Base-by-base conservation (phyloP, 306 rosid species). In the Nissolia schottii region DNA sequence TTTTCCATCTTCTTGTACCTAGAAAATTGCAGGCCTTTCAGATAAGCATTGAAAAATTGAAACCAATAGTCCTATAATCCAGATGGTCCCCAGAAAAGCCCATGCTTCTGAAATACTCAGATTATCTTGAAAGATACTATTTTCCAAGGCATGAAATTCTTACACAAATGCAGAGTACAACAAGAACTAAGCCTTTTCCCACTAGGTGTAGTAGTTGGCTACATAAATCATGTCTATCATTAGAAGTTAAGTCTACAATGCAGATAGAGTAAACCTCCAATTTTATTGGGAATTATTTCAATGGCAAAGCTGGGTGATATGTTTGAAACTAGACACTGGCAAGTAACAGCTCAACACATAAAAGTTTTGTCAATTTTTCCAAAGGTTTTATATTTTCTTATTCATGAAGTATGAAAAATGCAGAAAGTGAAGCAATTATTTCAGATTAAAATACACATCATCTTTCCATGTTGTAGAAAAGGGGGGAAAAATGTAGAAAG, bases 1-100 rank as follows among this genome's bases (percentile, higher is more conserved):
- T 55, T 46, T 56, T 87, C 87, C 96, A 90, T 86, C 84, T 84
- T 82, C 83, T 84, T 88, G 82, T 87, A 86, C 93, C 96, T 90
- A 66, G 63, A 74, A 19, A 70, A 54, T 20, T 23, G 14, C 28
- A 62, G 59, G 71, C 38, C 58, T 38, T 79, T 76, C 43, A 72
- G 60, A 67, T 34, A 1, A 1, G 10, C 12, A 11, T 4, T 3
- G 8, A 18, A 50, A 40, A 55, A 70, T 22, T 46, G 57, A 79
- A 83, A 66, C 6, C 23, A 34, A 65, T 56, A 41, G 75, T 80
- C 35, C 46, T 16, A 63, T 15, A 57, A 55, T 56, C 29, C 55
- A 55, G 64, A 45, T 19, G 45, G 41, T 49, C 6, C n/a, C 64
- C 14, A 6, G 29, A 34, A 40, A 24, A 58, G 19, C n/a, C 19